Conservation (phyloP, 768 basidiomycete species). For the Daedalea quercina region DNA sequence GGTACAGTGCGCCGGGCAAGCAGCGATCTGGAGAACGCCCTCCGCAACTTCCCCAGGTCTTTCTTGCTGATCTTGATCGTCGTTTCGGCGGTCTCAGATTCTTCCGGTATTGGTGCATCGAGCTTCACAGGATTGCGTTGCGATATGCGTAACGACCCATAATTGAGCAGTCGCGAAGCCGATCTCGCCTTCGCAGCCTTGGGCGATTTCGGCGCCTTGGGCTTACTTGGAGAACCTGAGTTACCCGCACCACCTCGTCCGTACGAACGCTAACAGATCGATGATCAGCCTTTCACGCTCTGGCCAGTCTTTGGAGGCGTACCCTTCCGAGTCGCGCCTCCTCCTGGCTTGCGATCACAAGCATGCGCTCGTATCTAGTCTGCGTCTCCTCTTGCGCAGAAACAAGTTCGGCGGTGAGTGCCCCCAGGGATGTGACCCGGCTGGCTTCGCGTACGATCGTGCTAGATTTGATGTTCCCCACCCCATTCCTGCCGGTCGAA, state of each 20-base stretch:
- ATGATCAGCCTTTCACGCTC: neutral
- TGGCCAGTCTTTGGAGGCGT: neutral
- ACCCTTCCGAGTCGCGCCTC: neutral
- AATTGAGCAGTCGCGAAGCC: neutral
- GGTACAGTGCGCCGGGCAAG: no score
- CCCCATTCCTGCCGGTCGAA: neutral
- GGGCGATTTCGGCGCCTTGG: neutral
- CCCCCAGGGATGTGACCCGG: neutral
- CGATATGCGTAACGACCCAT: neutral
- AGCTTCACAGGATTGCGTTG: neutral
- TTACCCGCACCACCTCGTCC: neutral
- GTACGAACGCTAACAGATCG: neutral
- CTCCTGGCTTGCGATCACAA: neutral
- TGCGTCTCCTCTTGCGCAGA: neutral
- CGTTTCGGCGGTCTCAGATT: no score
- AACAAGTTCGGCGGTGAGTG: neutral
- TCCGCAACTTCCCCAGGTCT: no score
- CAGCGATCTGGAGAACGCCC: no score
- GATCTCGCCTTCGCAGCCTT: neutral
- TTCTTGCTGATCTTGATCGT: no score
- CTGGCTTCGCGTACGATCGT: neutral
- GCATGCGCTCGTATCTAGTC: neutral
- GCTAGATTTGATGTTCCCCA: neutral
- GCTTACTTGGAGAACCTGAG: neutral
- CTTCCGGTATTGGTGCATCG: neutral